Evolutionary conservation across 768 basidiomycete genomes (phyloP).

Genomic region (Lentinula sp.): DNA sequence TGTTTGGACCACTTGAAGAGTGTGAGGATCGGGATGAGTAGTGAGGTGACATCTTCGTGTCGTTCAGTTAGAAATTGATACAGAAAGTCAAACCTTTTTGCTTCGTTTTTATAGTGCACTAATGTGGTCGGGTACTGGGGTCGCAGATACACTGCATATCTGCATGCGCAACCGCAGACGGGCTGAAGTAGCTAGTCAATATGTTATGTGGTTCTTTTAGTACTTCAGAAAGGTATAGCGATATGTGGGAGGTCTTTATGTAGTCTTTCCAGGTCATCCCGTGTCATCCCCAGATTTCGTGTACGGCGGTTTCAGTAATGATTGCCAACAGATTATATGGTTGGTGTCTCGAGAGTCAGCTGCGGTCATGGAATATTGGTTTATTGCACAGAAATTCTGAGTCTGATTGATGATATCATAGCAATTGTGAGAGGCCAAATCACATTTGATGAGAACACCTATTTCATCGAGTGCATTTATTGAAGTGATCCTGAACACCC

Average conservation of each 20-base stretch:
- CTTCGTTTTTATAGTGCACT: background rate
- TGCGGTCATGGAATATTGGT: too few species aligned
- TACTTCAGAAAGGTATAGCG: background rate
- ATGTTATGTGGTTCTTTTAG: background rate
- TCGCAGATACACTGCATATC: background rate
- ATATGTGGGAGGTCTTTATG: too few species aligned
- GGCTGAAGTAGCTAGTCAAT: background rate
- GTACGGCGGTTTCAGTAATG: background rate
- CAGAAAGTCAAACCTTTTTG: background rate
- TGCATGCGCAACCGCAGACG: background rate
- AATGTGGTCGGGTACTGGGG: background rate
- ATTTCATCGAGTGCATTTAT: too few species aligned
- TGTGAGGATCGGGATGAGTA: background rate
- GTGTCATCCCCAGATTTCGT: background rate
- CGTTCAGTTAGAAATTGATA: background rate
- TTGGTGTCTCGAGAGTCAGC: too few species aligned
- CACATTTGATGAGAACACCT: too few species aligned
- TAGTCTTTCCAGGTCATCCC: background rate
- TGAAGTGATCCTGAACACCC: too few species aligned
- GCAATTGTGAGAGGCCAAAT: too few species aligned
- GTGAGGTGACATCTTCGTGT: background rate
- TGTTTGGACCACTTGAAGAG: background rate
- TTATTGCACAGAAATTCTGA: too few species aligned
- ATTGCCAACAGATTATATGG: too few species aligned
- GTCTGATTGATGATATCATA: too few species aligned